Evolutionary conservation across 2,329 filamentous ascomycete genomes (phyloP).

Genomic region (Lachnellula willkommii): DNA sequence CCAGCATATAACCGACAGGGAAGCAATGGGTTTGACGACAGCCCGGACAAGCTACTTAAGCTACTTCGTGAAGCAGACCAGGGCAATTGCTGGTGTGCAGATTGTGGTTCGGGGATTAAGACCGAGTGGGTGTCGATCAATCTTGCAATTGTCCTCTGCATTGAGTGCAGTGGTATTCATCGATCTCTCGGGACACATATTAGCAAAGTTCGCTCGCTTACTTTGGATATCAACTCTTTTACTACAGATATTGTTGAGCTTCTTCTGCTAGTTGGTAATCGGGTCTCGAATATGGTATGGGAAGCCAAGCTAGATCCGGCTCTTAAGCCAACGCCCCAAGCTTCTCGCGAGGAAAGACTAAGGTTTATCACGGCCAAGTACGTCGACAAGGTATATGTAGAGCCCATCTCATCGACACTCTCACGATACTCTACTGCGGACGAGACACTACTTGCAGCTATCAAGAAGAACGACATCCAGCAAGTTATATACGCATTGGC

Average conservation of each 20-base stretch:
- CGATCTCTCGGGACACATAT: slow-evolving; percentile 95
- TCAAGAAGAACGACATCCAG: slow-evolving; percentile 95
- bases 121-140: slow-evolving; percentile 99
- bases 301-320: slow-evolving; percentile 74
- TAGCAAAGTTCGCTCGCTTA: slow-evolving; percentile 92
- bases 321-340: slow-evolving; percentile 66
- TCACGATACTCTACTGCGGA: slow-evolving; percentile 75
- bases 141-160: slow-evolving; percentile 90
- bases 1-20: slow-evolving; percentile 65
- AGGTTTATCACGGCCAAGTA: slow-evolving; percentile 96
- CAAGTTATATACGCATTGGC: slow-evolving; percentile 88
- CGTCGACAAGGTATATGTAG: slow-evolving; percentile 74
- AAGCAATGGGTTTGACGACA: slow-evolving; percentile 72
- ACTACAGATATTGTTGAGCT: slow-evolving; percentile 96
- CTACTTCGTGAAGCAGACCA: slow-evolving; percentile 84
- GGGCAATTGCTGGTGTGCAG: slow-evolving; percentile 88
- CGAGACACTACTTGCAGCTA: slow-evolving; percentile 82
- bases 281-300: slow-evolving; percentile 95
- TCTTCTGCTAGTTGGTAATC: slow-evolving; percentile 83
- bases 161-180: slow-evolving; percentile 97
- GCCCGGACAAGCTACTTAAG: slow-evolving; percentile 79
- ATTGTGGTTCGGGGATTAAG: slow-evolving; percentile 86
- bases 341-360: slow-evolving; percentile 84
- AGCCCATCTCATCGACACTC: slow-evolving; percentile 67
- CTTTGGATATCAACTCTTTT: slow-evolving; percentile 91